Evolutionary conservation across 768 basidiomycete genomes (phyloP).

Genomic region (Boletus subcaerulescens): DNA sequence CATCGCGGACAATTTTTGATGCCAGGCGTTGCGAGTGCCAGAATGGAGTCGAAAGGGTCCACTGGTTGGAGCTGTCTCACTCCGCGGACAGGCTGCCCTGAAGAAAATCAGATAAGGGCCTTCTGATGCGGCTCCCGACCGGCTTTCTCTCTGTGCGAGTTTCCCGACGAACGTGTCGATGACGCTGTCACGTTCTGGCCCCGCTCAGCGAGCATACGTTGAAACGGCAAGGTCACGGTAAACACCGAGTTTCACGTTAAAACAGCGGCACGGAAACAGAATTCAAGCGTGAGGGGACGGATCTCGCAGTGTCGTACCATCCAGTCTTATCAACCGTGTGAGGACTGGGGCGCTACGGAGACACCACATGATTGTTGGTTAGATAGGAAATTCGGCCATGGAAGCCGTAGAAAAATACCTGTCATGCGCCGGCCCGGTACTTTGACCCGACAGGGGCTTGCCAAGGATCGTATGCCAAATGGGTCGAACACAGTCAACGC

Average conservation of each 20-base stretch:
- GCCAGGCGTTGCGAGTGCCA: neutral
- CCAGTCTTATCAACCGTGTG: slow-evolving; percentile 1
- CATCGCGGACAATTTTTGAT: slow-evolving; percentile 4
- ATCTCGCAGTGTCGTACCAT: neutral
- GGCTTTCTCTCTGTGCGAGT: neutral
- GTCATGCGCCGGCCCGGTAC: slow-evolving; percentile 1
- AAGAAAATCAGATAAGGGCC: neutral
- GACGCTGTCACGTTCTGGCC: neutral
- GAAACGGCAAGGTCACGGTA: neutral
- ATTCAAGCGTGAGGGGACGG: neutral
- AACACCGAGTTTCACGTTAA: neutral
- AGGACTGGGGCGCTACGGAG: neutral
- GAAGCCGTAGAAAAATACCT: slow-evolving; percentile 1
- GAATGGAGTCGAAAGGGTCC: neutral
- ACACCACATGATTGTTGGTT: slow-evolving; percentile 1
- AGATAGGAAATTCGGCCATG: neutral
- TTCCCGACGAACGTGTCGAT: slow-evolving; percentile 6
- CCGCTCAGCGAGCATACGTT: neutral
- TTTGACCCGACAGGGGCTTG: slow-evolving; percentile 1
- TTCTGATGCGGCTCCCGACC: neutral
- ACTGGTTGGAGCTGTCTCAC: neutral
- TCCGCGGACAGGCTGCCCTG: slow-evolving; percentile 6
- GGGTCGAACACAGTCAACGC: neutral
- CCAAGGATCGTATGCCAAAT: neutral
- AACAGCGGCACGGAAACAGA: neutral